These are phyloP conservation scores for Galerina sulciceps DNA, from an alignment of 768 basidiomycete species.

Conservation along the genomic window DNA sequence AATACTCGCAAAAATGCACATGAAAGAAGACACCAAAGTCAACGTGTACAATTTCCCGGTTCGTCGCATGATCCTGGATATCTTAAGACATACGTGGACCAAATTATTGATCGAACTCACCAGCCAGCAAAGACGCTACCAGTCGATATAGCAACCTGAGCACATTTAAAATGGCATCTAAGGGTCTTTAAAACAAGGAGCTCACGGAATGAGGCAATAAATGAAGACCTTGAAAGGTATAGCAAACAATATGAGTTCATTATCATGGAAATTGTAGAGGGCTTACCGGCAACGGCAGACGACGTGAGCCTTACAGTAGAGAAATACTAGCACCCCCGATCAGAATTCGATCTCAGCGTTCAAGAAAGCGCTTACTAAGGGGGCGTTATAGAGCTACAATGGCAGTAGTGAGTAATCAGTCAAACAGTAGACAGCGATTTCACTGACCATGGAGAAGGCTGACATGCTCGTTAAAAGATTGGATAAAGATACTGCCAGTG, in stretches of 20 bases:
- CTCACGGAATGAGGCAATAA: conserved; percentile 89
- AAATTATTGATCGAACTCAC: conserved; percentile 41
- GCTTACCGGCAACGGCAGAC: conserved; percentile 72
- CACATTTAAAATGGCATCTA: conserved; percentile 14
- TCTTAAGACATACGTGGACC: conserved; percentile 6
- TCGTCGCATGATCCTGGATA: conserved; percentile 75
- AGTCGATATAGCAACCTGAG: conserved; percentile 74
- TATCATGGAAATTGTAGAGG: background rate
- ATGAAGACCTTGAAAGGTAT: conserved; percentile 64
- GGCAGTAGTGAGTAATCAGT: conserved; percentile 22
- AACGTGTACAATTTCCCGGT: conserved; percentile 87
- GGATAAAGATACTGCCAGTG: conserved; percentile 77
- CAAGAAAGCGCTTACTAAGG: conserved; percentile 55
- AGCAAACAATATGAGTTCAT: conserved; percentile 2
- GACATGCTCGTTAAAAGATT: conserved; percentile 81
- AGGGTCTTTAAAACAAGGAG: background rate
- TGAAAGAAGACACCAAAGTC: conserved; percentile 65
- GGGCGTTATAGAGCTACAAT: conserved; percentile 79
- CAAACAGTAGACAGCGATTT: conserved; percentile 9
- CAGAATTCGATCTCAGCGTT: background rate
- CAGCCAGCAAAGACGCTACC: conserved; percentile 92
- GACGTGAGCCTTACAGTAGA: conserved; percentile 75
- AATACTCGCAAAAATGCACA: conserved; percentile 61
- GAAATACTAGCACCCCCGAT: conserved; percentile 62
- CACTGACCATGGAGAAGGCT: conserved; percentile 76